Base-by-base conservation (phyloP, 805 yeast genomes). In the Kurtzmaniella fragi region DNA sequence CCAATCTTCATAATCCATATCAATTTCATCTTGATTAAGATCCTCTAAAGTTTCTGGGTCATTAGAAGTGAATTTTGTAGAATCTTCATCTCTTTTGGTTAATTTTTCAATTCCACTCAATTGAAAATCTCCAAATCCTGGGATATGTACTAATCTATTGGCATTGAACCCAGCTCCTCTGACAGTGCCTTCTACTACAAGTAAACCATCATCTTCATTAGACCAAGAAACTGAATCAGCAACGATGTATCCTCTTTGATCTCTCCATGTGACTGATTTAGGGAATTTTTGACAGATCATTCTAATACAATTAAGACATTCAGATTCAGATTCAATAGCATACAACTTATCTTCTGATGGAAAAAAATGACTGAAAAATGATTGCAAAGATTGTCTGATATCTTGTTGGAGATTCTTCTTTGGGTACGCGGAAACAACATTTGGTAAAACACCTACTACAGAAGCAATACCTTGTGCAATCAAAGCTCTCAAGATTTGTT, bases 391-490 rank as follows among this genome's bases (percentile, higher is more conserved):
- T 50, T 67, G 72, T 47, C 67, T 61, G 27, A 69, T 50, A 53
- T 84, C 95, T 42, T 71, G 59, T 57, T 87, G 96, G 49, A 84
- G 76, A 54, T 87, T 87, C 52, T 75, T 80, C 60, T 83, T 84
- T 31, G 84, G 81, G 48, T 78, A 85, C 1, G 80, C 76, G 2
- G 74, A 55, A 1, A 82, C 76, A 27, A 89, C 57, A 52, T 88
- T 87, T 6, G 93, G 78, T 20, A 90, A 77, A 9, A 86, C 87
- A 23, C 95, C 93, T 40, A 84, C 66, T 1, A 80, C 81, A 3
- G 88, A 77, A 0, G 95, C 82, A 11, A 90, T 83, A 70, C 98
- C 98, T 66, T 95, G 99, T 11, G 90, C 75, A 53, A 86, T 88
- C 28, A 90, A 73, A 2, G 96, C 86, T 62, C 98, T 79, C 41